A percentile compares a stretch with the other conserved stretches of the same genome.
Conservation (phyloP, 371 early-diverging fungal species). For the Mucor saturninus region DNA sequence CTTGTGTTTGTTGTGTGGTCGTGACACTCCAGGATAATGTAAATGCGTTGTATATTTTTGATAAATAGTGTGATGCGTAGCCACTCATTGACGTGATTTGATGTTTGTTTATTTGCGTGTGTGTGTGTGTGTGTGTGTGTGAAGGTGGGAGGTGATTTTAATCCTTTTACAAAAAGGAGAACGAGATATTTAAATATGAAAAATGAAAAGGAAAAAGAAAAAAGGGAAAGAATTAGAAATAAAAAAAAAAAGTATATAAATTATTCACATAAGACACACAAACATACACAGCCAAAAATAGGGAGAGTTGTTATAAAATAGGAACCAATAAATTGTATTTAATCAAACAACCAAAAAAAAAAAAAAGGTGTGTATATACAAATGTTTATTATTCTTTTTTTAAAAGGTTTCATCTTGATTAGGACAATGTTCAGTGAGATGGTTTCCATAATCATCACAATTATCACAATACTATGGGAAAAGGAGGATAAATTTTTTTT, state of each 20-base stretch:
- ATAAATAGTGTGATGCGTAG: not conserved
- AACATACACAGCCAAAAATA: not conserved
- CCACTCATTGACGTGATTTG: not conserved
- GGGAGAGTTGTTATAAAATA: not conserved
- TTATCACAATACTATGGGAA: slow-evolving; percentile 68
- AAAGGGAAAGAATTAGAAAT: not conserved
- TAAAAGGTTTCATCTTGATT: slow-evolving; percentile 67
- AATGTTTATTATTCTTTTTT: slow-evolving; percentile 3
- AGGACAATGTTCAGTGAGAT: slow-evolving; percentile 71
- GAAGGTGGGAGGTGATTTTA: too few species aligned
- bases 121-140: too few species aligned
- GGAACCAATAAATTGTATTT: not conserved
- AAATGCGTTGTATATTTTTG: not conserved
- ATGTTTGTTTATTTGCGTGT: not conserved
- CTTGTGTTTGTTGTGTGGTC: not conserved
- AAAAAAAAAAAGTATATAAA: not conserved
- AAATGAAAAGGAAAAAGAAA: not conserved
- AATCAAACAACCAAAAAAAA: not conserved
- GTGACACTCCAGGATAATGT: not conserved
- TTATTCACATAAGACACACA: not conserved
- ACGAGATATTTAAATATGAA: not conserved
- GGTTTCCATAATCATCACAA: slow-evolving; percentile 67
- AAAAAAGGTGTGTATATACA: slow-evolving; percentile 6
- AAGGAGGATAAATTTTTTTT: not conserved
- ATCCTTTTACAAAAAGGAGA: too few species aligned